Evolutionary conservation across 148 eudicot genomes (phyloP).

Genomic region (Gaultheria prostrata): DNA sequence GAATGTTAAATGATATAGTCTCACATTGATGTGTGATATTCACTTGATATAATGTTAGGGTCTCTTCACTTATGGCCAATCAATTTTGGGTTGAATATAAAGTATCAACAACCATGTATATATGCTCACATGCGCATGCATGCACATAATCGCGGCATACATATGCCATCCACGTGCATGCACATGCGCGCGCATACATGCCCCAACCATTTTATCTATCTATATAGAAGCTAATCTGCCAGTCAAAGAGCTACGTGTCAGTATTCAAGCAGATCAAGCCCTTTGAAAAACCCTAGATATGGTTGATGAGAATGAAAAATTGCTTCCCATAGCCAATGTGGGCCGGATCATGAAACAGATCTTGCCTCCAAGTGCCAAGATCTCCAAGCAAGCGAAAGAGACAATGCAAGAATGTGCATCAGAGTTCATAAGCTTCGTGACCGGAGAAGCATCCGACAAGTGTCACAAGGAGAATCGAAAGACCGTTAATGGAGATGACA

Average conservation of each 20-base stretch:
- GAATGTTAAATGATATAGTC: no score
- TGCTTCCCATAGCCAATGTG: conserved; percentile 59
- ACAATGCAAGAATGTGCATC: conserved; percentile 58
- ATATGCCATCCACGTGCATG: not conserved
- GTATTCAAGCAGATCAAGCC: not conserved
- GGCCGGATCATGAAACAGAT: conserved; percentile 54
- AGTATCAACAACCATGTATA: not conserved
- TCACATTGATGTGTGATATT: no score
- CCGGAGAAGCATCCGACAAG: conserved; percentile 58
- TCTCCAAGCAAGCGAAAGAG: conserved; percentile 58
- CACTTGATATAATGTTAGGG: no score
- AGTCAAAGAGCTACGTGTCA: conserved; percentile 2
- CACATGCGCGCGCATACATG: not conserved
- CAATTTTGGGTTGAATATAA: no score
- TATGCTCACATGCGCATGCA: not conserved
- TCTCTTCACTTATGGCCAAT: no score
- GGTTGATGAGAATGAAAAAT: conserved; percentile 41
- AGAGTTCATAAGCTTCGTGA: conserved; percentile 59
- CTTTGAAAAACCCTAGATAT: conserved; percentile 15
- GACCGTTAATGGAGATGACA: conserved; percentile 57
- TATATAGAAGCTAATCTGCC: not conserved
- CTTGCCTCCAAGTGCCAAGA: conserved; percentile 50
- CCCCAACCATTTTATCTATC: not conserved
- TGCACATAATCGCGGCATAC: not conserved
- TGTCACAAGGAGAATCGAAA: conserved; percentile 66